Evolutionary conservation across 805 yeast genomes (phyloP), one percentile per base, ranked within the genome.

Genomic region (Kockiozyma suomiensis): DNA sequence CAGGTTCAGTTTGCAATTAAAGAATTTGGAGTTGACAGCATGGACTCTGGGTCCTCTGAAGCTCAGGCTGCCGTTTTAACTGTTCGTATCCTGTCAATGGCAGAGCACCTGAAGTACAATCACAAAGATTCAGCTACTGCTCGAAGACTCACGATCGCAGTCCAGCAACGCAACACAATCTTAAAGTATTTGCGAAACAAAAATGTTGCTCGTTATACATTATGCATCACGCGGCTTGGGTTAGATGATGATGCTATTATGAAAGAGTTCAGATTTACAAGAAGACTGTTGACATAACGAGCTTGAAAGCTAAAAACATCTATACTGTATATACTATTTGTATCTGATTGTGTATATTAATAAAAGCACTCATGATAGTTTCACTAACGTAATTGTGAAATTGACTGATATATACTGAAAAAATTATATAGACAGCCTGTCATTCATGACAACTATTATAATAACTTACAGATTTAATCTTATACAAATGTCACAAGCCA

Each of bases 61-160:
- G 97, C 92, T 26, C 97, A 92, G 75, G 97, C 98, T 1, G 98
- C 97, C 1, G 81, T 89, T 28, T 76, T 86, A 76, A 90, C 98
- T 0, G 86, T 90, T 50, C 83, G 83, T 69, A 90, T 94, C 67
- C 88, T 87, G 66, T 85, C 83, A 65, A 78, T 89, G 63, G 89
- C 89, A 77, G 81, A 83, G 46, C 97, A 92, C 70, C 81, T 88
- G 57, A 80, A 81, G 67, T 79, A 82, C 52, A 79, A 85, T 71
- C 86, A 84, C 66, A 87, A 91, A 72, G 98, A 93, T 75, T 78
- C 81, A 67, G 78, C 80, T 43, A 85, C 85, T 67, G 84, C 85
- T 57, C 85, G 94, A 70, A 74, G 78, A 40, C 83, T 91, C 50
- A 85, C 96, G 74, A 86, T 87, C 79, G 72, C 88, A 71, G 96